Evolutionary conservation across 1,284 basidiomycete genomes (phyloP).

Genomic region (Hemileia vastatrix): DNA sequence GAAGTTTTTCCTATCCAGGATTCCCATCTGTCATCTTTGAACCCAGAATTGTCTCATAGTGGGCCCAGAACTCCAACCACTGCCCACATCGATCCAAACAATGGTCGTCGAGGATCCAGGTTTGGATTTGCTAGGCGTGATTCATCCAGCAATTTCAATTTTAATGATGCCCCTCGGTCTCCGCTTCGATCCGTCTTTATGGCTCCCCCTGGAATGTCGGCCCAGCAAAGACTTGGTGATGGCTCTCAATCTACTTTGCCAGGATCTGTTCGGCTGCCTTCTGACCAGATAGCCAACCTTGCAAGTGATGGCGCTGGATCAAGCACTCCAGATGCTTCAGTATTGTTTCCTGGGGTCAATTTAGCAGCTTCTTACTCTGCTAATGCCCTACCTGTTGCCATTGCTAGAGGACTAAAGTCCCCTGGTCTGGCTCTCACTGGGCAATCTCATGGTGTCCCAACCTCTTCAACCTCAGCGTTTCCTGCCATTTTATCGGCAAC

Average conservation of each 20-base stretch:
- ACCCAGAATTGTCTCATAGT: too few species aligned
- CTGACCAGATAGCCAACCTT: neutral
- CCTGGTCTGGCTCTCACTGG: conserved; percentile 1
- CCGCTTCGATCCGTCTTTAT: conserved; percentile 21
- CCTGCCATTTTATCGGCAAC: neutral
- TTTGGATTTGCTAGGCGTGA: conserved; percentile 22
- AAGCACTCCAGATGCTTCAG: conserved; percentile 16
- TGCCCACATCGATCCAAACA: too few species aligned
- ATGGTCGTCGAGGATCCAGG: conserved; percentile 14
- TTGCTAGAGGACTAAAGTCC: conserved; percentile 14
- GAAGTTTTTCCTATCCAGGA: conserved; percentile 6
- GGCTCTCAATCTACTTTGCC: neutral
- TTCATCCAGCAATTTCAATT: neutral
- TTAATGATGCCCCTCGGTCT: conserved; percentile 7
- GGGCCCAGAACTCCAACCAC: too few species aligned
- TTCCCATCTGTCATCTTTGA: too few species aligned
- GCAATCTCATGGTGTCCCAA: conserved; percentile 5
- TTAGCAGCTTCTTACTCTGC: conserved; percentile 21
- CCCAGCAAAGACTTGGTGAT: neutral
- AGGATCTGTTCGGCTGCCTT: neutral
- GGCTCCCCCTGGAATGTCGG: too few species aligned
- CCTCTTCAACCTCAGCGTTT: conserved; percentile 7
- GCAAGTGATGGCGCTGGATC: neutral
- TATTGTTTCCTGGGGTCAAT: conserved; percentile 21
- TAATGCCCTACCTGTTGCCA: conserved; percentile 15